These are phyloP conservation scores for Metarhizium anisopliae DNA, from an alignment of 2,329 filamentous ascomycete species.

Conservation along the genomic window DNA sequence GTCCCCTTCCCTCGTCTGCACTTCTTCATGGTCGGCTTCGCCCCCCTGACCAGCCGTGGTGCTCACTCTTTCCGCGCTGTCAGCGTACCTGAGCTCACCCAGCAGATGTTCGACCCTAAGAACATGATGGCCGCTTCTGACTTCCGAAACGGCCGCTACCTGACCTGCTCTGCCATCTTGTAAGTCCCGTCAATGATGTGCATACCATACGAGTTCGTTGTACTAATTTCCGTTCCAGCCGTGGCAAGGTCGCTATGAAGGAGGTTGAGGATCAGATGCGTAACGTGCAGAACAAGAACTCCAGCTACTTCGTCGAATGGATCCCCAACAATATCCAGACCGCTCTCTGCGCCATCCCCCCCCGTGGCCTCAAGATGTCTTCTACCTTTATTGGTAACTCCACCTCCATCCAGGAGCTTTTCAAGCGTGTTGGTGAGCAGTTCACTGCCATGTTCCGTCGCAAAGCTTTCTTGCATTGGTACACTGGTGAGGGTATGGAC, in stretches of 20 bases:
- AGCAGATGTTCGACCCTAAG: conserved; percentile 99
- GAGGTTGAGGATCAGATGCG: conserved; percentile 99
- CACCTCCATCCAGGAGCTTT: conserved; percentile 98
- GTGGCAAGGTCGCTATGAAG: conserved; percentile 99
- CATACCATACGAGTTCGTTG: background rate
- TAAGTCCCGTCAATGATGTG: conserved; percentile 32
- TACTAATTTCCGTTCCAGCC: conserved; percentile 36
- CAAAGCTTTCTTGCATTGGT: conserved; percentile 99
- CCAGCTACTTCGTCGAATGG: conserved; percentile 99
- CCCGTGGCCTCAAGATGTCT: conserved; percentile 97
- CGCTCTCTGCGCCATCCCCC: conserved; percentile 96
- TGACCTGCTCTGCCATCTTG: conserved; percentile 99
- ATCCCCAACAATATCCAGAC: conserved; percentile 99
- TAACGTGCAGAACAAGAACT: conserved; percentile 99
- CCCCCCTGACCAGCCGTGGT: conserved; percentile 80
- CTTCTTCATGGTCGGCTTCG: conserved; percentile 99
- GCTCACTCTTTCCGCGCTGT: conserved; percentile 95
- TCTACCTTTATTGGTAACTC: conserved; percentile 99
- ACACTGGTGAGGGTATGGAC: conserved; percentile 99
- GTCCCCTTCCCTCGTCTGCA: conserved; percentile 99
- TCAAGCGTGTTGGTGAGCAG: conserved; percentile 99
- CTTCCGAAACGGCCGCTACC: conserved; percentile 99
- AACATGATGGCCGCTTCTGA: conserved; percentile 99
- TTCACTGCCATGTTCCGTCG: conserved; percentile 99
- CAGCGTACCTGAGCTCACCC: conserved; percentile 94